Evolutionary conservation across 2,329 filamentous ascomycete species (phyloP), one percentile per base, ranked within the genome.

Genomic region (Camillea tinctor): DNA sequence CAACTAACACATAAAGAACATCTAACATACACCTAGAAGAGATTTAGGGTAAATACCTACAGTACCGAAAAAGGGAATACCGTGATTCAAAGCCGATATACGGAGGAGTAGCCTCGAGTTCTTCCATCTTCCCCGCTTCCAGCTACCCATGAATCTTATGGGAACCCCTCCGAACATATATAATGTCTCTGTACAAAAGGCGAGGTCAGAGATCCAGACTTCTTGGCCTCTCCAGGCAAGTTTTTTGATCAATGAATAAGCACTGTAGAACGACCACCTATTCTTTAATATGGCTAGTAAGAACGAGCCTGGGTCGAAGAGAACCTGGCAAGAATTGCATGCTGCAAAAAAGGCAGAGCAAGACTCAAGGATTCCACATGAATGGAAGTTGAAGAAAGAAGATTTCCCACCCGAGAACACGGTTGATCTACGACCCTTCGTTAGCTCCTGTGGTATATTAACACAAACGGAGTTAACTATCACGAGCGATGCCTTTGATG

Each of bases 311-410:
- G 26, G 6, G 9, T 22, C 62, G 22, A 59, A 51, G 52, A 63
- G 63, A 49, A 60, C 66, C 24, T 68, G 66, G 66, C 60, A 65
- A 54, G 65, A 68, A 49, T 56, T 68, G 4, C 59, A 64, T 24
- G 65, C 60, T 2, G 62, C 64, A 2, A 68, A 68, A 57, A 48
- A 59, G 19, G 62, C 60, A 24, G 65, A 68, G 52, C 64, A 30
- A 24, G 64, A 64, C 36, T 59, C 65, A 1, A 62, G 65, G 15
- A 67, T 68, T 55, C 66, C 64, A 4, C 22, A 44, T 19, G 65
- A 67, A 58, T 68, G 66, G 66, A 66, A 64, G 23, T 44, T 68
- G 24, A 67, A 66, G 56, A 40, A 54, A 20, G 63, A 60, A 40
- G 40, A 62, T 22, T 52, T 68, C 2, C 64, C 66, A 4, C 48